A percentile compares a stretch with the other conserved stretches of the same genome.
phyloP scores from a whole-genome alignment of 306 rosid genomes.

The Luffa aegyptiaca region DNA sequence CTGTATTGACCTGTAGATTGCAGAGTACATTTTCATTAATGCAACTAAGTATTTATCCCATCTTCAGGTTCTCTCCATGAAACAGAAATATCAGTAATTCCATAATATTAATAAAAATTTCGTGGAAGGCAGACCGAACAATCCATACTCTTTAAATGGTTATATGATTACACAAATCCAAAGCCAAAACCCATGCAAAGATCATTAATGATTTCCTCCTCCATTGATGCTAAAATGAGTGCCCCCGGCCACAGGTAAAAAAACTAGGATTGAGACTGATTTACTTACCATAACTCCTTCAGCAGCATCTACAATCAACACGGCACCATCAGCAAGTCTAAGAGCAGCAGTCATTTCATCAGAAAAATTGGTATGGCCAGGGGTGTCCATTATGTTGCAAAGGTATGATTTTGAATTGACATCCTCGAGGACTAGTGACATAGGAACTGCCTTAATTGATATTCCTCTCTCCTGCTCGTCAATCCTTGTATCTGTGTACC shows the following conservation, averaged over 20 bases:
- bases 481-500: constrained; percentile 84
- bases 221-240: neutral
- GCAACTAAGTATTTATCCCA: neutral
- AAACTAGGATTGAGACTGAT: neutral
- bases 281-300: constrained; percentile 87
- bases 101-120: neutral
- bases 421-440: constrained; percentile 95
- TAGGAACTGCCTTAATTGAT: constrained; percentile 85
- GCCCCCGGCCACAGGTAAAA: neutral
- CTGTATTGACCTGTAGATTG: constrained; percentile 70
- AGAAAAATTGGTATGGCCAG: constrained; percentile 95
- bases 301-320: constrained; percentile 88
- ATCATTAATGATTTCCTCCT: neutral
- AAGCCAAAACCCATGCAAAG: neutral
- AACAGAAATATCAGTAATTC: neutral
- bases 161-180: neutral
- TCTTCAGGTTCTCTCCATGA: neutral
- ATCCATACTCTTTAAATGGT: neutral
- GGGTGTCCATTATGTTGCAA: constrained; percentile 85
- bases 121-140: neutral
- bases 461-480: constrained; percentile 94
- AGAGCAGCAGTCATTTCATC: constrained; percentile 97
- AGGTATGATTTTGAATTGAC: constrained; percentile 71
- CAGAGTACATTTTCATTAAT: constrained; percentile 12
- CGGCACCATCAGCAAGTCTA: constrained; percentile 91